Evolutionary conservation across 2,329 filamentous ascomycete genomes (phyloP).

Genomic region (Cadophora luteo-olivacea): DNA sequence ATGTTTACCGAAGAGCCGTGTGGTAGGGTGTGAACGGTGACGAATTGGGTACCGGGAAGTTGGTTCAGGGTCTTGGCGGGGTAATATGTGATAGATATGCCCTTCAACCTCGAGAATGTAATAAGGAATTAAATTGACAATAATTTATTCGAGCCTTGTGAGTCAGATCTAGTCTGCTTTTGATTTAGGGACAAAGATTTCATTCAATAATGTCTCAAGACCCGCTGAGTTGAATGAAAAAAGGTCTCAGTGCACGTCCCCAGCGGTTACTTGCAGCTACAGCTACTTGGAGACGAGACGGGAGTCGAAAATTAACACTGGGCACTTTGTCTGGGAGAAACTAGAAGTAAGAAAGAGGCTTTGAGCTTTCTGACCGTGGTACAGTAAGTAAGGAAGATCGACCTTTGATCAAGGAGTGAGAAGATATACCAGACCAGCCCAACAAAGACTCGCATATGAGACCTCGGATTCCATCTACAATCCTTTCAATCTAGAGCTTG

Average conservation of each 20-base stretch:
- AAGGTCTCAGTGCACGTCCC: neutral
- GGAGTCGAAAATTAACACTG: neutral
- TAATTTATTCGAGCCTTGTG: neutral
- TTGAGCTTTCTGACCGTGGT: neutral
- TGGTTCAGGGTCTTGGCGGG: neutral
- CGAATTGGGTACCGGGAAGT: neutral
- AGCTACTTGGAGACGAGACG: constrained; percentile 6
- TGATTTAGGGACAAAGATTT: neutral
- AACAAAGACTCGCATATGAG: neutral
- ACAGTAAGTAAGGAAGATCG: neutral
- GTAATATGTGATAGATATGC: neutral
- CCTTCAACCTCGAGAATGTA: neutral
- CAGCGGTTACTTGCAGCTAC: neutral
- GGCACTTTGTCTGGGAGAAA: neutral
- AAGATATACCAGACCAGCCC: neutral
- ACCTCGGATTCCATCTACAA: neutral
- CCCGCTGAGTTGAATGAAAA: neutral
- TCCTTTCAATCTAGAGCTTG: neutral
- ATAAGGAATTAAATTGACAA: neutral
- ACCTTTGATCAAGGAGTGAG: neutral
- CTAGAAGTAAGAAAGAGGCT: neutral
- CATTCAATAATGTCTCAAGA: neutral
- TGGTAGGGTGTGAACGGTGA: neutral
- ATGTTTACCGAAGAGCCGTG: neutral
- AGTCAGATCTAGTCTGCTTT: neutral